These are phyloP conservation scores for Sporothrix curviconia DNA, from an alignment of 2,329 filamentous ascomycete genomes.

Conservation along the genomic window DNA sequence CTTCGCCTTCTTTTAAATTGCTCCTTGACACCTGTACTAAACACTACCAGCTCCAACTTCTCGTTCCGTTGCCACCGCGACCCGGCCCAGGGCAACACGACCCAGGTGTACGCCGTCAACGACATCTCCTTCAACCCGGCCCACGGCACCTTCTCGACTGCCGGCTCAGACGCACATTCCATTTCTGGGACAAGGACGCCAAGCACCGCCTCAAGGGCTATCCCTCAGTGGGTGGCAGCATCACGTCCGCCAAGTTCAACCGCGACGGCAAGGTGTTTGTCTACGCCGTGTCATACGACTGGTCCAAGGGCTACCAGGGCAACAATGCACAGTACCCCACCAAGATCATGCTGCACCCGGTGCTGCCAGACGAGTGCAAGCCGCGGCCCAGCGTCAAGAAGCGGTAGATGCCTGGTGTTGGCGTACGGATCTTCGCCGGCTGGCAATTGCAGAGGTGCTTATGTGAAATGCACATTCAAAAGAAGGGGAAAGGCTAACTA, in stretches of 20 bases:
- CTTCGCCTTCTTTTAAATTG: neutral
- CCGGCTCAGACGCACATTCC: slow-evolving; percentile 91
- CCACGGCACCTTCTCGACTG: slow-evolving; percentile 97
- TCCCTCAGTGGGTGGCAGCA: slow-evolving; percentile 74
- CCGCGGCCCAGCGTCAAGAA: slow-evolving; percentile 55
- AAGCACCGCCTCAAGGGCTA: slow-evolving; percentile 89
- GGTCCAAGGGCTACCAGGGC: slow-evolving; percentile 88
- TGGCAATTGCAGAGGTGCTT: neutral
- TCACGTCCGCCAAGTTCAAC: slow-evolving; percentile 89
- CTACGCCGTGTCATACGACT: slow-evolving; percentile 92
- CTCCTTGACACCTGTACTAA: too few relatives aligned
- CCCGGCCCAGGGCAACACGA: slow-evolving; percentile 63
- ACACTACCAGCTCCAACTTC: slow-evolving; percentile 69
- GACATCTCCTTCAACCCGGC: slow-evolving; percentile 95
- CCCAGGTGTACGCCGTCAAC: slow-evolving; percentile 92
- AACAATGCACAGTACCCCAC: slow-evolving; percentile 70
- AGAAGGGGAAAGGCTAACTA: neutral
- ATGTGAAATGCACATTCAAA: too few relatives aligned
- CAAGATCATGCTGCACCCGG: slow-evolving; percentile 80
- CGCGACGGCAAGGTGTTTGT: slow-evolving; percentile 76
- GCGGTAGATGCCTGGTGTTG: slow-evolving; percentile 40
- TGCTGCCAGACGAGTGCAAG: slow-evolving; percentile 57
- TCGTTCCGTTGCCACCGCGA: slow-evolving; percentile 99
- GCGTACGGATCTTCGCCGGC: too few relatives aligned
- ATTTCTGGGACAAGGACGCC: slow-evolving; percentile 91